Conservation (phyloP, 2,329 filamentous ascomycete genomes). For the Aspergillus thermomutatus region DNA sequence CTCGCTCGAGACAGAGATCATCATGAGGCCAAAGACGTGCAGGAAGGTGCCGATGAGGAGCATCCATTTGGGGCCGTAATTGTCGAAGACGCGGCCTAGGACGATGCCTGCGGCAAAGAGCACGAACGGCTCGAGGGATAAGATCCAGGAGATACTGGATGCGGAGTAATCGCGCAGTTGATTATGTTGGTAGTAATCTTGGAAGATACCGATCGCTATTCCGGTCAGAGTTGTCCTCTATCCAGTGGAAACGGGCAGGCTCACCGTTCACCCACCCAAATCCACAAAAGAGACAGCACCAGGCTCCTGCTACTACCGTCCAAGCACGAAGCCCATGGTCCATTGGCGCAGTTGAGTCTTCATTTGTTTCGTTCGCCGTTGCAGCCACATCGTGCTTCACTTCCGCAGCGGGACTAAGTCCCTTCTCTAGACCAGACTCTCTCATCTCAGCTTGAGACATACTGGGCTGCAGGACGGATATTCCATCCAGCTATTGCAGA, state of each 20-base stretch:
- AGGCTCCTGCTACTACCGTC: constrained; percentile 51
- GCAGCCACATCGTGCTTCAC: not conserved
- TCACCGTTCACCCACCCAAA: constrained; percentile 48
- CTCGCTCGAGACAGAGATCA: constrained; percentile 50
- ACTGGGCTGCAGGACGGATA: too few species aligned
- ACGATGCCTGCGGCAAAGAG: constrained; percentile 56
- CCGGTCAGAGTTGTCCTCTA: not conserved
- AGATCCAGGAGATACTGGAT: constrained; percentile 57
- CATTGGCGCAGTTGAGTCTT: not conserved
- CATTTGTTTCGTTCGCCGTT: not conserved
- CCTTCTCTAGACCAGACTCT: too few species aligned
- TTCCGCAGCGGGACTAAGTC: not conserved
- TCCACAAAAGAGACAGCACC: constrained; percentile 42
- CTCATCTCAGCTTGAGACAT: too few species aligned
- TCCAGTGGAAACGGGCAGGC: constrained; percentile 1
- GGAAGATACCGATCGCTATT: constrained; percentile 51
- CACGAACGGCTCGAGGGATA: constrained; percentile 54
- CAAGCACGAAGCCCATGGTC: constrained; percentile 43
- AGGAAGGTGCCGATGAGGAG: constrained; percentile 50
- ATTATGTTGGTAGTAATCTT: constrained; percentile 54
- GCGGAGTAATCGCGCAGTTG: constrained; percentile 48
- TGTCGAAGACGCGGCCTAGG: constrained; percentile 61
- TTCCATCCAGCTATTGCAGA: too few species aligned
- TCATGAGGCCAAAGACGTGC: constrained; percentile 57
- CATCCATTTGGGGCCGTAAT: constrained; percentile 57